Conservation (phyloP, 1,284 basidiomycete species). For the Melampsora americana region DNA sequence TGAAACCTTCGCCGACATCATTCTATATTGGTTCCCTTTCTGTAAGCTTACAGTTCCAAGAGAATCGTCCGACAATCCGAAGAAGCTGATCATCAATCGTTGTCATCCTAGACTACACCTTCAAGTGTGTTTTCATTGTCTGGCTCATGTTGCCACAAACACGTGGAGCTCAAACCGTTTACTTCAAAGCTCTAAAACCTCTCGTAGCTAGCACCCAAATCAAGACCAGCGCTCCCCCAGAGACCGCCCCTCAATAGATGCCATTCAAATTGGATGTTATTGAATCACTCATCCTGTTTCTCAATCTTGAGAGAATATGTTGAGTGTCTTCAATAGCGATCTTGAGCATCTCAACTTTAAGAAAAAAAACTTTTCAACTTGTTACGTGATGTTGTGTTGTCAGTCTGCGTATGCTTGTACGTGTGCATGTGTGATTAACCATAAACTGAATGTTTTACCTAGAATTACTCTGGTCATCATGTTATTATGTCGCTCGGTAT, state of each 20-base stretch:
- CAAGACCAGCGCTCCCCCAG: constrained; percentile 36
- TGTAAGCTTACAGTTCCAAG: constrained; percentile 9
- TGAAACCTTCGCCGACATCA: constrained; percentile 69
- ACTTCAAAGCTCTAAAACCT: constrained; percentile 37
- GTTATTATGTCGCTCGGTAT: not conserved
- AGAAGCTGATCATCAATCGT: no score
- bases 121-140: constrained; percentile 43
- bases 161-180: constrained; percentile 38
- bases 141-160: constrained; percentile 45
- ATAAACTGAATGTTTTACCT: not conserved
- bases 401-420: constrained; percentile 1
- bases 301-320: not conserved
- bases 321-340: not conserved
- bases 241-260: constrained; percentile 38
- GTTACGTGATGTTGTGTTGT: not conserved
- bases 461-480: not conserved
- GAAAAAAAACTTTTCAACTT: constrained; percentile 3
- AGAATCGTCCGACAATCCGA: no score
- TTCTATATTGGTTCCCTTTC: constrained; percentile 52
- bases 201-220: constrained; percentile 30
- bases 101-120: constrained; percentile 32
- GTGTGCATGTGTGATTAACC: constrained; percentile 1
- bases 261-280: not conserved
- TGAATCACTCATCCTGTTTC: not conserved
- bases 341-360: not conserved